Conservation (phyloP, 1,284 basidiomycete species). For the Exsudoporus floridanus region DNA sequence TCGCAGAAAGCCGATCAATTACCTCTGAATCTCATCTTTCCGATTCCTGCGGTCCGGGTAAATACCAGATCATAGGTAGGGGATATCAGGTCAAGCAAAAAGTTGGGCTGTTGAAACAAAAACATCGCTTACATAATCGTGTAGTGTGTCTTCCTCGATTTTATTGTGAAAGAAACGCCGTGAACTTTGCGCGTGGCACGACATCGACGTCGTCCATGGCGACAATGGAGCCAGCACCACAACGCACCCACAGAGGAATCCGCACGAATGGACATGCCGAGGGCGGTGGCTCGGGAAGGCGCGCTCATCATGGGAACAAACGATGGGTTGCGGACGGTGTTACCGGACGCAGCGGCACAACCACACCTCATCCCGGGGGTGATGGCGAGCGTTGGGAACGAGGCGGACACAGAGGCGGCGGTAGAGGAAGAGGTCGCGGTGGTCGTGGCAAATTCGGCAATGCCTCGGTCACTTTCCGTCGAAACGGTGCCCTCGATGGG, state of each 20-base stretch:
- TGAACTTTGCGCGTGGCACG: constrained; percentile 1
- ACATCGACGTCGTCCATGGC: constrained; percentile 13
- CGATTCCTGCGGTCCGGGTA: no score
- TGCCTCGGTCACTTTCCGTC: constrained; percentile 33
- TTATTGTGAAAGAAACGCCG: neutral
- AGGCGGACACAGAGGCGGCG: constrained; percentile 44
- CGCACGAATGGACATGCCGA: constrained; percentile 26
- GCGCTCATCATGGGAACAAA: constrained; percentile 45
- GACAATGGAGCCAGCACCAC: constrained; percentile 29
- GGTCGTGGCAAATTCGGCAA: constrained; percentile 41
- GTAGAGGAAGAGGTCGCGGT: constrained; percentile 40
- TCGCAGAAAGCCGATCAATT: no score
- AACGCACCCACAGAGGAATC: constrained; percentile 16
- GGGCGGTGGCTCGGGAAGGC: constrained; percentile 16
- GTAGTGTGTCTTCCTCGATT: neutral
- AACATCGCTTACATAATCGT: neutral
- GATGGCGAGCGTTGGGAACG: constrained; percentile 60
- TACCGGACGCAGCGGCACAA: constrained; percentile 35
- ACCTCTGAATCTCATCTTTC: no score
- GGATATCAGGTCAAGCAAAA: no score
- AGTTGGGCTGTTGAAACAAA: no score
- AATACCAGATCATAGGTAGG: no score
- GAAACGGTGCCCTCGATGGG: constrained; percentile 23
- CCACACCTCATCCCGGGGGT: constrained; percentile 35
- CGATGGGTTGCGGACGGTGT: constrained; percentile 51